Conservation (phyloP, 192 early-diverging fungal genomes). For the Rhizoclosmatium globosum region DNA sequence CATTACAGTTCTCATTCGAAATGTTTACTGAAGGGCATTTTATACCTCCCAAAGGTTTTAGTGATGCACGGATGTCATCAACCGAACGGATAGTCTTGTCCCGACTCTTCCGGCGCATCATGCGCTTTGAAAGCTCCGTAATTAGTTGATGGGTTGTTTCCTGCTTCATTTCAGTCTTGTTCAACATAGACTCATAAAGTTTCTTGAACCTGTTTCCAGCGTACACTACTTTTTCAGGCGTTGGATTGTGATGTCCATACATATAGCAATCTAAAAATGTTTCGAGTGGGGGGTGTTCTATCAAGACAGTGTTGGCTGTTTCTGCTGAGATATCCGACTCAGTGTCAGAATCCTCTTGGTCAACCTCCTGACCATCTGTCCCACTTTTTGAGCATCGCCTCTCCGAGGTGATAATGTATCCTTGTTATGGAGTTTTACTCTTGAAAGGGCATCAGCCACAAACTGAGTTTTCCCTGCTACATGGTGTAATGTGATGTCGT, state of each 20-base stretch:
- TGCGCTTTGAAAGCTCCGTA: not conserved
- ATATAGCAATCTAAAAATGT: not conserved
- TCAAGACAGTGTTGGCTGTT: not conserved
- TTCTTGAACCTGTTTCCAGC: not conserved
- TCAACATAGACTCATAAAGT: not conserved
- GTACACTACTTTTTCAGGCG: not conserved
- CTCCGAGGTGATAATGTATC: not conserved
- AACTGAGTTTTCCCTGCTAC: conserved; percentile 14
- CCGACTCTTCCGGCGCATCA: not conserved
- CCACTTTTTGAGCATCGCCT: not conserved
- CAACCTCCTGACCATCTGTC: not conserved
- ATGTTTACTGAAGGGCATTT: not conserved
- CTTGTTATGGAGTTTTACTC: not conserved
- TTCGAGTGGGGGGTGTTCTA: not conserved
- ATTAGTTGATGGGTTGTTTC: not conserved
- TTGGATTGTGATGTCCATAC: not conserved
- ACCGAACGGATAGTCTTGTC: not conserved
- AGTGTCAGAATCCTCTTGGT: not conserved
- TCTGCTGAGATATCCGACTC: not conserved
- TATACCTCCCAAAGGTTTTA: too few relatives aligned
- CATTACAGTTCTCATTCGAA: conserved; percentile 13
- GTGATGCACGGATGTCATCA: too few relatives aligned
- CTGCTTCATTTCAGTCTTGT: not conserved
- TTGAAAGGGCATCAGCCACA: conserved; percentile 11
- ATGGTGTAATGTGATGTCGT: conserved; percentile 32